Conservation (phyloP, 169 alveolate species). For the Miamiensis avidus region DNA sequence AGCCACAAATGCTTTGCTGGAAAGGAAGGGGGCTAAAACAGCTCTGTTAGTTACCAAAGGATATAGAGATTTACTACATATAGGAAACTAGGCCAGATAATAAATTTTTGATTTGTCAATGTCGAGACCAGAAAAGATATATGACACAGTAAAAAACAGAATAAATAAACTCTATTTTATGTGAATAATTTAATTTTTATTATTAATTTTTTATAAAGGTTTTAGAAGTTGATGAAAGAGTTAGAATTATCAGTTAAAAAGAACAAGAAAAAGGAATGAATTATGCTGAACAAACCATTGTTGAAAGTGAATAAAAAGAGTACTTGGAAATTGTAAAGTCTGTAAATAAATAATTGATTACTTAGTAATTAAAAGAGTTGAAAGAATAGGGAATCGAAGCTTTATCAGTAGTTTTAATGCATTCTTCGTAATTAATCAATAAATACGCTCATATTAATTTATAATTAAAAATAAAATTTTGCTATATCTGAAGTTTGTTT, state of each 20-base stretch:
- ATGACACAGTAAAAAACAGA: constrained; percentile 66
- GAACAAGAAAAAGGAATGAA: constrained; percentile 18
- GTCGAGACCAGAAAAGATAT: constrained; percentile 54
- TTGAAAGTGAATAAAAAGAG: constrained; percentile 47
- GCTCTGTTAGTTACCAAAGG: constrained; percentile 83
- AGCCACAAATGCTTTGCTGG: constrained; percentile 89
- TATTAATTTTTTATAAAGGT: neutral
- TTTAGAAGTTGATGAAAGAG: constrained; percentile 81
- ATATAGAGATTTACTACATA: constrained; percentile 69
- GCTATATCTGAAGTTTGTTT: too few relatives aligned
- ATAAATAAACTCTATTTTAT: too few relatives aligned
- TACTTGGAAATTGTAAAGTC: constrained; percentile 42
- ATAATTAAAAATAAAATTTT: too few relatives aligned
- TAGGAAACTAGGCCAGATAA: constrained; percentile 83
- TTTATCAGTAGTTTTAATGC: constrained; percentile 75
- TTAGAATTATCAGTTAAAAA: constrained; percentile 45
- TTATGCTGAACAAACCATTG: neutral
- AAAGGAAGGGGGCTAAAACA: constrained; percentile 74
- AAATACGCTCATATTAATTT: too few relatives aligned
- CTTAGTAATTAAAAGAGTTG: constrained; percentile 34
- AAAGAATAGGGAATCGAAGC: constrained; percentile 53
- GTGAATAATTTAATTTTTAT: too few relatives aligned
- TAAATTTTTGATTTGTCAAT: constrained; percentile 78
- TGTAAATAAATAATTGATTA: constrained; percentile 45
- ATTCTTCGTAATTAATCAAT: too few relatives aligned